Conservation (phyloP, 2,329 filamentous ascomycete genomes). For the Cytospora piceicola region DNA sequence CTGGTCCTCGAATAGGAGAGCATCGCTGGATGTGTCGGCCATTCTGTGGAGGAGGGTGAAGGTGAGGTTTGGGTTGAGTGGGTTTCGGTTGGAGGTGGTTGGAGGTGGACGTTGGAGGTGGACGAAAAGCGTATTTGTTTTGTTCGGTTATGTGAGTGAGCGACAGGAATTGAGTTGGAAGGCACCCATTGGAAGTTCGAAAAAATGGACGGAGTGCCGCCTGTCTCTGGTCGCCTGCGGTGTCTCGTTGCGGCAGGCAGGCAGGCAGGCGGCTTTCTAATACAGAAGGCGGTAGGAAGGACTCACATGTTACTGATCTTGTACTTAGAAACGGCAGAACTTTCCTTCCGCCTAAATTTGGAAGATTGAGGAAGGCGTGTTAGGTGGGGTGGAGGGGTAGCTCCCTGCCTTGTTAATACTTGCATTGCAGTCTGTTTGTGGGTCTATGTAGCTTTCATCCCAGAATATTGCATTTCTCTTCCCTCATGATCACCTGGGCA, state of each 20-base stretch:
- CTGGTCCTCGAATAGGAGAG: constrained; percentile 90
- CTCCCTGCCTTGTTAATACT: not conserved
- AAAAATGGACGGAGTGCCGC: constrained; percentile 2
- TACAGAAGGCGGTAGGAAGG: not conserved
- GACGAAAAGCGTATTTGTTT: not conserved
- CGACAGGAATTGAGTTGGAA: not conserved
- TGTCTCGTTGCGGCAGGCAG: not conserved
- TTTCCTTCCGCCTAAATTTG: constrained; percentile 23
- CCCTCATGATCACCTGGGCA: no score
- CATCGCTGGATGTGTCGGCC: constrained; percentile 71
- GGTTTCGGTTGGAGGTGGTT: no score
- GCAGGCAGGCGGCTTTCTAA: not conserved
- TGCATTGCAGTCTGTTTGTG: no score
- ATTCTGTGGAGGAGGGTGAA: constrained; percentile 37
- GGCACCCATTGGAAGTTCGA: not conserved
- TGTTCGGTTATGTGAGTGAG: not conserved
- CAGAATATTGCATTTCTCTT: not conserved
- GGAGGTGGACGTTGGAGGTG: not conserved
- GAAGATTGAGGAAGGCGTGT: not conserved
- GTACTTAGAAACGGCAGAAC: constrained; percentile 12
- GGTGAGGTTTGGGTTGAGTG: not conserved
- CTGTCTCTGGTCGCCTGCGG: not conserved
- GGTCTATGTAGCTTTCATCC: not conserved
- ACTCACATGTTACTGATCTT: no score
- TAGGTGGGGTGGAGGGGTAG: constrained; percentile 29